Evolutionary conservation across 208 protist genomes (phyloP).

Genomic region (Leishmania arabica): DNA sequence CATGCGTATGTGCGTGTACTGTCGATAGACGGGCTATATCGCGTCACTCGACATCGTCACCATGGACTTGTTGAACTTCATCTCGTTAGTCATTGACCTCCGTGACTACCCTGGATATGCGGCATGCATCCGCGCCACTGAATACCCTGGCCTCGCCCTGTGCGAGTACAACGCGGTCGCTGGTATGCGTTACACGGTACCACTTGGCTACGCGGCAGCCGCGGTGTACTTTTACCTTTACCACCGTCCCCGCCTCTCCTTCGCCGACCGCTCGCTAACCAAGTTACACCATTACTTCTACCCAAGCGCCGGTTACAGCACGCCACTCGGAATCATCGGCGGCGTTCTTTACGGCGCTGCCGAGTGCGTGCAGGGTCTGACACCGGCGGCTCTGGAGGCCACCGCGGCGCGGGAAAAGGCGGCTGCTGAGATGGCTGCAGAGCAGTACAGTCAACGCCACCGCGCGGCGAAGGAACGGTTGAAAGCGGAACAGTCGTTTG

Average conservation of each 20-base stretch:
- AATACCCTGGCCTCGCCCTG: conserved; percentile 46
- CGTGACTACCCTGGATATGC: conserved; percentile 70
- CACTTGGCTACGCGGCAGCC: conserved; percentile 50
- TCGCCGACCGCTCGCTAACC: conserved; percentile 54
- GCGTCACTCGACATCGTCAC: neutral
- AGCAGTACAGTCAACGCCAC: conserved; percentile 30
- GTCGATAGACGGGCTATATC: neutral
- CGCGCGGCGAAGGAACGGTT: conserved; percentile 25
- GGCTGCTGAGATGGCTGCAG: conserved; percentile 31
- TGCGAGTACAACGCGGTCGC: conserved; percentile 52
- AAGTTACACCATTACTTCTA: conserved; percentile 83
- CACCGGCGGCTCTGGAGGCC: conserved; percentile 17
- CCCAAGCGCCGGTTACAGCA: conserved; percentile 74
- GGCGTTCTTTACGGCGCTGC: conserved; percentile 44
- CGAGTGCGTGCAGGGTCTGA: conserved; percentile 27
- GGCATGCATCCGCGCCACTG: conserved; percentile 20
- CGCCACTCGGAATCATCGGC: conserved; percentile 45
- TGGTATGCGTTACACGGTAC: conserved; percentile 55
- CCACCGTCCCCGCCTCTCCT: conserved; percentile 62
- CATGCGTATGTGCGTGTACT: neutral
- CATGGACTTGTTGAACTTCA: conserved; percentile 9
- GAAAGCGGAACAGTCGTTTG: conserved; percentile 21
- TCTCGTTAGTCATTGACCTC: conserved; percentile 15
- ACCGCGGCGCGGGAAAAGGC: conserved; percentile 29
- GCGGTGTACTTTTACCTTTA: conserved; percentile 67